Percentiles rank a stretch among this genome's conserved stretches.
Evolutionary conservation across 441 rosid species (phyloP).

Genomic region (Populus hybrid): DNA sequence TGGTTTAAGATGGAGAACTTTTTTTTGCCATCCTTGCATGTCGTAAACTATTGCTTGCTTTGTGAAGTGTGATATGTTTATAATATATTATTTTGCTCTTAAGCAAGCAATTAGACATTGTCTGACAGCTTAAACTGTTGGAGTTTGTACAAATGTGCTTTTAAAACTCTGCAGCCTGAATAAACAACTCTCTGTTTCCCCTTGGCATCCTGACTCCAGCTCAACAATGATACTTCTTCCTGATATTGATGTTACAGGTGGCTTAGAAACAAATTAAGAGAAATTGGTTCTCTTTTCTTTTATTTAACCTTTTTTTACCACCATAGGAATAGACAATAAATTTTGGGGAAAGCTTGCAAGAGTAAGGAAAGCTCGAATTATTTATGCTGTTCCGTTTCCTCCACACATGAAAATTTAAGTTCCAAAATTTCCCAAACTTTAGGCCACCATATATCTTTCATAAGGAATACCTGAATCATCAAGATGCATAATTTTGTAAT

Average conservation of each 20-base stretch:
- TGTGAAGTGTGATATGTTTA: background rate
- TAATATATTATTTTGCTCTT: background rate
- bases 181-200: background rate
- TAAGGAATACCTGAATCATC: background rate
- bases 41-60: background rate
- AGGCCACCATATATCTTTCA: background rate
- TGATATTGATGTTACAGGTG: background rate
- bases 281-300: background rate
- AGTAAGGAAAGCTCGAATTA: background rate
- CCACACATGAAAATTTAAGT: background rate
- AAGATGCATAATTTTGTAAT: background rate
- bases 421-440: background rate
- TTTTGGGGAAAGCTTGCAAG: background rate
- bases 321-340: background rate
- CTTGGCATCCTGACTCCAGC: background rate
- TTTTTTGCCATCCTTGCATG: background rate
- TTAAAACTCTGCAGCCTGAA: background rate
- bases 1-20: background rate
- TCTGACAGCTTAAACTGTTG: background rate
- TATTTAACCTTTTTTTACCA: background rate
- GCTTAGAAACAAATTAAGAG: background rate
- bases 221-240: background rate
- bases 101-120: background rate
- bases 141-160: background rate
- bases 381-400: background rate